Conservation (phyloP, 257 asterid genomes). For the Linaria vulgaris region DNA sequence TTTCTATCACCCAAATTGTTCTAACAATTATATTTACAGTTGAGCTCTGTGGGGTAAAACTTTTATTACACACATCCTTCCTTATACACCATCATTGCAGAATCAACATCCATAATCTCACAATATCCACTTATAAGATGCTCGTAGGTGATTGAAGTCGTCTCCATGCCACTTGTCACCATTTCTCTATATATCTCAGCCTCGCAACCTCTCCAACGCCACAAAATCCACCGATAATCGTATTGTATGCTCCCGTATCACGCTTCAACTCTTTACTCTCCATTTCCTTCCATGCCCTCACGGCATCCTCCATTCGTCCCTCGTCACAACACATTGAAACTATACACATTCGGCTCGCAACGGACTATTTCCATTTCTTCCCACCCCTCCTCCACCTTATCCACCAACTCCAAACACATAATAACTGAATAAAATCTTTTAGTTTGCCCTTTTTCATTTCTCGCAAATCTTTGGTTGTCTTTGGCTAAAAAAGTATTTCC, state of each 20-base stretch:
- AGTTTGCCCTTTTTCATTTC: no score
- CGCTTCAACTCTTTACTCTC: slow-evolving; percentile 38
- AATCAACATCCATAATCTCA: slow-evolving; percentile 43
- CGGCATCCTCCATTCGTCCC: slow-evolving; percentile 54
- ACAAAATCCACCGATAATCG: slow-evolving; percentile 69
- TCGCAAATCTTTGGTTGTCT: no score
- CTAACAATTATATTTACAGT: slow-evolving; percentile 48
- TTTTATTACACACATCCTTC: slow-evolving; percentile 63
- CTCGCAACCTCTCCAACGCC: slow-evolving; percentile 49
- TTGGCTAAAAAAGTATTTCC: no score
- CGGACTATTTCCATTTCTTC: slow-evolving; percentile 46
- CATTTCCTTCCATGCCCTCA: slow-evolving; percentile 64
- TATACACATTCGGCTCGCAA: slow-evolving; percentile 56
- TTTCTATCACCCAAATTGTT: slow-evolving; percentile 48
- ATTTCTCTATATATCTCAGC: slow-evolving; percentile 70
- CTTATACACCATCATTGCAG: slow-evolving; percentile 46
- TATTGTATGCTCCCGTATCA: slow-evolving; percentile 61
- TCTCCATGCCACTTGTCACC: slow-evolving; percentile 55
- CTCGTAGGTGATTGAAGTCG: slow-evolving; percentile 61
- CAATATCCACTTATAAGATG: slow-evolving; percentile 76
- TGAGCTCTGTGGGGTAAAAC: slow-evolving; percentile 46
- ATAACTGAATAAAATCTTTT: no score
- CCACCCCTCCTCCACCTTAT: slow-evolving; percentile 73
- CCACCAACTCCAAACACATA: slow-evolving; percentile 68
- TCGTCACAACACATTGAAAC: slow-evolving; percentile 57